phyloP scores from a whole-genome alignment of 805 yeast species.

The Candida pini region DNA sequence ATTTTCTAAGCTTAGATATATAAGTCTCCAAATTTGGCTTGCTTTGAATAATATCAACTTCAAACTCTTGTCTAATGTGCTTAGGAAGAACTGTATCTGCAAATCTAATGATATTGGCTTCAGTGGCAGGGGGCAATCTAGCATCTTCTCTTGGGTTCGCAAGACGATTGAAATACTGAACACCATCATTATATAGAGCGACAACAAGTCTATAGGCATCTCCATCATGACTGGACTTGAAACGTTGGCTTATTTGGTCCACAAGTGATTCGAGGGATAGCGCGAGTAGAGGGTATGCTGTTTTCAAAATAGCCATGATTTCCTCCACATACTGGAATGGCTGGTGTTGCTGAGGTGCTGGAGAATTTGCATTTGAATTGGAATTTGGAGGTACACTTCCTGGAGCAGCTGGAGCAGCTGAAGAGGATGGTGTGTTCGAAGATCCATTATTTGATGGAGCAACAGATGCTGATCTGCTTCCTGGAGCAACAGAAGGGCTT shows the following conservation, averaged over 20 bases:
- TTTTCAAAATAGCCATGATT: constrained; percentile 89
- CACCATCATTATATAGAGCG: constrained; percentile 89
- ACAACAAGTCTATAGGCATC: constrained; percentile 92
- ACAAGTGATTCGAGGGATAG: constrained; percentile 90
- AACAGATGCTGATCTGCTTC: too few relatives aligned
- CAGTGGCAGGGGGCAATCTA: constrained; percentile 84
- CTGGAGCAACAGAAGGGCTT: constrained; percentile 2
- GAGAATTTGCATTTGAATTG: constrained; percentile 1
- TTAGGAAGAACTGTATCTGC: constrained; percentile 91
- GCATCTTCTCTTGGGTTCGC: constrained; percentile 87
- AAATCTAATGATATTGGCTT: constrained; percentile 77
- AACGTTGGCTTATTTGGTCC: constrained; percentile 90
- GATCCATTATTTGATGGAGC: constrained; percentile 9
- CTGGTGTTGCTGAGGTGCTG: constrained; percentile 34
- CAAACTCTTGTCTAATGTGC: constrained; percentile 84
- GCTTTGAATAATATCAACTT: constrained; percentile 79
- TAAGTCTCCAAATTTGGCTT: constrained; percentile 88
- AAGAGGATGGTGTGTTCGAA: constrained; percentile 1
- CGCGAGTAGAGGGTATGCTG: constrained; percentile 92
- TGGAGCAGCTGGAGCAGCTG: constrained; percentile 2
- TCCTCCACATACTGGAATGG: constrained; percentile 94
- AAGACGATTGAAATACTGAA: constrained; percentile 80
- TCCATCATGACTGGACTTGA: constrained; percentile 91
- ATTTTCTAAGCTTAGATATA: constrained; percentile 72
- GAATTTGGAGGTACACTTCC: not conserved